Evolutionary conservation across 140 eudicot species (phyloP), one percentile per base, ranked within the genome.

Genomic region (Oenanthe javanica): DNA sequence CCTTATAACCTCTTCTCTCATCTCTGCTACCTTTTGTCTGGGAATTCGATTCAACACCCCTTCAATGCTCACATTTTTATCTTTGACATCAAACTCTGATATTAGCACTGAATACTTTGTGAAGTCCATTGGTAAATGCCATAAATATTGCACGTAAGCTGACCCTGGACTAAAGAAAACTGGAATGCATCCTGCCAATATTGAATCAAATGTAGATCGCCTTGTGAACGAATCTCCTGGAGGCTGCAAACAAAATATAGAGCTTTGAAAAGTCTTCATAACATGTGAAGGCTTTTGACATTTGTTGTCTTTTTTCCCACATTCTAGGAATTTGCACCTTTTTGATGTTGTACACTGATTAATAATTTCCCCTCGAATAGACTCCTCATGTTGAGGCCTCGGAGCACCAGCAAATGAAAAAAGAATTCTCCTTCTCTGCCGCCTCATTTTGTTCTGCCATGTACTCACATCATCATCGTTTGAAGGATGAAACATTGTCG

Each of bases 131-230:
- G 99, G 99, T 21, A 95, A 79, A 83, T 95, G 99, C 97, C 97
- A 95, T 51, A 87, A 2, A 47, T 95, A 95, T 76, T 95, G 99
- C 0, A 89, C 84, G 69, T 95, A 95, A 13, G 99, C 97, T 0
- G 99, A 95, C 1, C 88, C 93, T 0, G 99, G 99, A 55, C 73
- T 85, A 85, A 92, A 95, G 59, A 95, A 90, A 21, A 95, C 99
- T 0, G 97, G 99, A 27, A 95, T 90, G 74, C 99, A 95, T 1
- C 99, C 99, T 0, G 99, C 95, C 13, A 95, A 83, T 4, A 95
- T 92, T 7, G 97, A 88, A n/a, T 92, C 97, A 50, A 95, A 95
- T 14, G 97, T 90, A 6, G 98, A 94, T 51, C 96, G 74, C 8
- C 98, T 84, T 2, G 98, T 92, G 81, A 77, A 89, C 4, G 99